Percentiles rank a stretch among this genome's conserved stretches.
Evolutionary conservation across 495 filamentous ascomycete genomes (phyloP).

Genomic region (Saxophila tyrrhenica): DNA sequence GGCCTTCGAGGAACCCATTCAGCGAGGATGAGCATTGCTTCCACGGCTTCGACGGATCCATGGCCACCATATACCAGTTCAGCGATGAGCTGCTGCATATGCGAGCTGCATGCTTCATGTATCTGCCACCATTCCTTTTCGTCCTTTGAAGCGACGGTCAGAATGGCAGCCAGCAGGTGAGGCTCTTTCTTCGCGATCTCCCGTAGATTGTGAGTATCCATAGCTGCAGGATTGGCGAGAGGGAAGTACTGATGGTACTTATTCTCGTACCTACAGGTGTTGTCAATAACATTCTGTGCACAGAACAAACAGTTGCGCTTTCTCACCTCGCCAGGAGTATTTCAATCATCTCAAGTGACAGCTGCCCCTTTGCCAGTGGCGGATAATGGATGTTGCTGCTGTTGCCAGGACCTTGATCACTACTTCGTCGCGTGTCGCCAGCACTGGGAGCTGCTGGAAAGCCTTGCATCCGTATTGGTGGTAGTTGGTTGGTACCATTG

Average conservation of each 20-base stretch:
- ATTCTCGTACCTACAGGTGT: conserved; percentile 7
- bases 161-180: conserved; percentile 48
- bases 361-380: conserved; percentile 34
- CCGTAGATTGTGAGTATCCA: conserved; percentile 38
- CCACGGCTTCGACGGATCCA: conserved; percentile 51
- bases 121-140: conserved; percentile 43
- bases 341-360: conserved; percentile 39
- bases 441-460: background rate
- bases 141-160: conserved; percentile 54
- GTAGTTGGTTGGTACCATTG: conserved; percentile 16
- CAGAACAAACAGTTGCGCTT: too few species aligned
- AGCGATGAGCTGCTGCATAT: conserved; percentile 52
- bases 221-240: conserved; percentile 45
- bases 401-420: background rate
- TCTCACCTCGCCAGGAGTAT: conserved; percentile 41
- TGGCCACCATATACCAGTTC: conserved; percentile 46
- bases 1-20: conserved; percentile 50
- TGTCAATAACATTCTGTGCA: background rate
- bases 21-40: conserved; percentile 48
- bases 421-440: background rate
- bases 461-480: conserved; percentile 11
- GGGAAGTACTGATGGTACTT: conserved; percentile 52
- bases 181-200: conserved; percentile 42
- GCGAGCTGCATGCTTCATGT: conserved; percentile 49
- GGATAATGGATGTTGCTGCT: conserved; percentile 10